Conservation (phyloP, 2,329 filamentous ascomycete species). For the Penicillium sp. region DNA sequence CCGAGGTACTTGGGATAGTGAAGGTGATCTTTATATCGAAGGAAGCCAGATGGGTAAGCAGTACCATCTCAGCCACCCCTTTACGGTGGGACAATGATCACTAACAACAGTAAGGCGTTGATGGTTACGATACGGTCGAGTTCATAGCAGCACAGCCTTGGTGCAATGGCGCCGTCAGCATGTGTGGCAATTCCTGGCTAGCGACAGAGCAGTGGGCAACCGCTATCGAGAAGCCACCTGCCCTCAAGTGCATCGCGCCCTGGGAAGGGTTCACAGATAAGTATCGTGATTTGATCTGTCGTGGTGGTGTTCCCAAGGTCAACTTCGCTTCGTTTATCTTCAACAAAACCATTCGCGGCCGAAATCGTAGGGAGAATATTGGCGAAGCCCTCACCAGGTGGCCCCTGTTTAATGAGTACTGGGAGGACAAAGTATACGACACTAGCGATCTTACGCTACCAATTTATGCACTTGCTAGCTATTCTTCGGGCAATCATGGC, state of each 20-base stretch:
- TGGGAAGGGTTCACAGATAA: slow-evolving; percentile 3
- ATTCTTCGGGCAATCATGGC: no score
- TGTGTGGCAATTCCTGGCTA: slow-evolving; percentile 3
- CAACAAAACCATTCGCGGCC: no score
- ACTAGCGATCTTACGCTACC: no score
- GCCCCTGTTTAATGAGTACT: no score
- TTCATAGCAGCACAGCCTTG: background rate
- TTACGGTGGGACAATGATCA: no score
- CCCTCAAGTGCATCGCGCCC: slow-evolving; percentile 4
- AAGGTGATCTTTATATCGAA: slow-evolving; percentile 4
- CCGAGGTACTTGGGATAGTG: slow-evolving; percentile 1
- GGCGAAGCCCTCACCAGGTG: no score
- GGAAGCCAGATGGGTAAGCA: slow-evolving; percentile 7
- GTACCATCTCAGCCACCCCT: no score
- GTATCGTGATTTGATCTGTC: slow-evolving; percentile 2
- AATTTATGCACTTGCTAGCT: no score
- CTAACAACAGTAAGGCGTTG: no score
- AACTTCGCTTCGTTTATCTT: background rate
- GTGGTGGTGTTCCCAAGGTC: slow-evolving; percentile 1
- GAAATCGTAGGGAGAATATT: no score
- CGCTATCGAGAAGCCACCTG: background rate
- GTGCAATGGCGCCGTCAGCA: slow-evolving; percentile 4
- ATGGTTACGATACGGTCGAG: background rate
- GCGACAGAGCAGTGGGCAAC: slow-evolving; percentile 1
- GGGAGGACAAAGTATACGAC: no score